Base-by-base conservation (phyloP, 306 rosid genomes). In the Pterocarpus macrocarpus region DNA sequence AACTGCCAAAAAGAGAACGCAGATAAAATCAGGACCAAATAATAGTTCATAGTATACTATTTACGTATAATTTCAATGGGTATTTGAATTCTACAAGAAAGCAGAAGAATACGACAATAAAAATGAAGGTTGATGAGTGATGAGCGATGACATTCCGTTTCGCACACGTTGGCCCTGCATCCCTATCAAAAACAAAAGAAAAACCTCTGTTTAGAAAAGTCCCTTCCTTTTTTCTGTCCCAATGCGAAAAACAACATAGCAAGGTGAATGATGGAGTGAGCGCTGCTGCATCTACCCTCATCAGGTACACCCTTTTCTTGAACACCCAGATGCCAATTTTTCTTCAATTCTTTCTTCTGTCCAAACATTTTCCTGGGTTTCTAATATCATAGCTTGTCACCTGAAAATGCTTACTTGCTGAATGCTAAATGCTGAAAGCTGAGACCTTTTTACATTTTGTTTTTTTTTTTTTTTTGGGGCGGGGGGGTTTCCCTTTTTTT, bases 251-350 rank as follows among this genome's bases (percentile, higher is more conserved):
- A 47, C 15, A 17, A 35, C 76, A 43, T 28, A 67, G 44, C 76
- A 33, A 64, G 13, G 16, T 81, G 64, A 69, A 47, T 47, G 53
- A 47, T 81, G 85, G 50, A 81, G 77, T 79, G 72, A 82, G 14
- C 41, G 9, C 71, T 44, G 71, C 66, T 44, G 35, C 71, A 59
- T 68, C 32, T 45, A 47, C 78, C 66, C 52, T 41, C 43, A 47
- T 70, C 89, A 81, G 89, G 84, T 89, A 77, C 73, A 73, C 55
- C 71, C 22, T 43, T 10, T 81, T 53, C 71, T 49, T 82, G 64
- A 64, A 13, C 72, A 57, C 83, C 87, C 91, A 83, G 77, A 49
- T 82, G 69, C 52, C 39, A 68, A 73, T 63, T 73, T 10, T 12
- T 69, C 38, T 82, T 75, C 17, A 16, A 33, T 44, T 64, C 52